Conservation (phyloP, 192 early-diverging fungal species). For the Umbelopsis ramanniana region DNA sequence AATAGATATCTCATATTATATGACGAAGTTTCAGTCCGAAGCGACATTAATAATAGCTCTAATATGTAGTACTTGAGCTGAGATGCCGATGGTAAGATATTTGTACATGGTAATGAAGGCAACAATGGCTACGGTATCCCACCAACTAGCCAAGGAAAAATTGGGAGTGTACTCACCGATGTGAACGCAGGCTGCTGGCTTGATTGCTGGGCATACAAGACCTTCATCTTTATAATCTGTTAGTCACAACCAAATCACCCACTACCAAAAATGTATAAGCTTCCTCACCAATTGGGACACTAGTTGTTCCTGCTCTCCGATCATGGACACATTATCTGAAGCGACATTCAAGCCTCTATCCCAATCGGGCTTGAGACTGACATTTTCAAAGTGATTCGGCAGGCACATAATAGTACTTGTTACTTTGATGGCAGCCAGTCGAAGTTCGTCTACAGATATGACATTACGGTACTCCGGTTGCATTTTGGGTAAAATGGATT, state of each 20-base stretch:
- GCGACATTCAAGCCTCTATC: conserved; percentile 45
- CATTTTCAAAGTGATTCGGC: conserved; percentile 72
- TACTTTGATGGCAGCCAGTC: conserved; percentile 67
- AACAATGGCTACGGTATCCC: not conserved
- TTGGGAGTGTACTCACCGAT: conserved; percentile 29
- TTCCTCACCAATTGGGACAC: conserved; percentile 54
- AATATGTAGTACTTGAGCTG: conserved; percentile 71
- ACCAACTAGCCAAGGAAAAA: not conserved
- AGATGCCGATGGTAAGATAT: not conserved
- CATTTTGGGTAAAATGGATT: conserved; percentile 60
- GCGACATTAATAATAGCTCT: conserved; percentile 67
- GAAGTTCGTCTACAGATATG: conserved; percentile 64
- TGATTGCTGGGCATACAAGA: conserved; percentile 34
- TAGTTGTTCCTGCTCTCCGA: conserved; percentile 51
- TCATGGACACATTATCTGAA: conserved; percentile 39
- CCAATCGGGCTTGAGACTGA: conserved; percentile 59
- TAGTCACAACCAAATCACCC: not conserved
- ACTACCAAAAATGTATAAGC: not conserved
- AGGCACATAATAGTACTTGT: conserved; percentile 67
- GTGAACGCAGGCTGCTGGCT: conserved; percentile 26
- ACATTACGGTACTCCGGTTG: conserved; percentile 36
- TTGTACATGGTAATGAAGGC: no score
- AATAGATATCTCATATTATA: conserved; percentile 69
- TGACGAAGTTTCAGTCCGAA: conserved; percentile 64
- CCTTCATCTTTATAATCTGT: conserved; percentile 35